These are phyloP conservation scores for Vaccinium darrowii DNA, from an alignment of 148 eudicot genomes.

Conservation along the genomic window DNA sequence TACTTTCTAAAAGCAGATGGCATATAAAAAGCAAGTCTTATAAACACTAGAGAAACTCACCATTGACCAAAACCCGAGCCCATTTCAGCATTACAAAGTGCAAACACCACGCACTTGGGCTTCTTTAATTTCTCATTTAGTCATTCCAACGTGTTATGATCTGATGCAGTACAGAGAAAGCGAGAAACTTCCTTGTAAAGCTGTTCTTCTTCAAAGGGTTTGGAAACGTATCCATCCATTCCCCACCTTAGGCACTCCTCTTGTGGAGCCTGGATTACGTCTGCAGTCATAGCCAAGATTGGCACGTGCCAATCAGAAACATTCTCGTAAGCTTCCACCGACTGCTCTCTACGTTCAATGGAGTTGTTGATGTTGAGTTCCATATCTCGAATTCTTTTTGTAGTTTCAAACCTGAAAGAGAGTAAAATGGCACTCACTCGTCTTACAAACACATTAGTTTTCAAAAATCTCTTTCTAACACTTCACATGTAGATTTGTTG, in stretches of 20 bases:
- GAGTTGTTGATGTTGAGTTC: conserved; percentile 29
- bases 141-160: conserved; percentile 31
- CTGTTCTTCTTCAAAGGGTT: conserved; percentile 94
- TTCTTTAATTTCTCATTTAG: conserved; percentile 2
- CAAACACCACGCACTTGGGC: conserved; percentile 27
- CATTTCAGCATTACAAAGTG: conserved; percentile 26
- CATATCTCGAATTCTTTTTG: conserved; percentile 62
- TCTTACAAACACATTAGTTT: background rate
- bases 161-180: conserved; percentile 39
- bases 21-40: background rate
- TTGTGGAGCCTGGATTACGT: conserved; percentile 90
- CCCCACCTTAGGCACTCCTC: conserved; percentile 74
- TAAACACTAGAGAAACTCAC: conserved; percentile 29
- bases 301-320: conserved; percentile 73
- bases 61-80: conserved; percentile 18
- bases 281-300: conserved; percentile 96
- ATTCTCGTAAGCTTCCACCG: conserved; percentile 26
- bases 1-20: background rate
- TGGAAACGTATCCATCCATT: conserved; percentile 97
- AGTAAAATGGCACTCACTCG: background rate
- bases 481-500: background rate
- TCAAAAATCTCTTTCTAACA: background rate
- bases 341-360: conserved; percentile 31
- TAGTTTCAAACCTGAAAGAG: conserved; percentile 77
- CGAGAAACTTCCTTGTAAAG: conserved; percentile 85